These are phyloP conservation scores for Pseudogymnoascus sp. DNA, from an alignment of 2,329 filamentous ascomycete genomes.

Conservation along the genomic window DNA sequence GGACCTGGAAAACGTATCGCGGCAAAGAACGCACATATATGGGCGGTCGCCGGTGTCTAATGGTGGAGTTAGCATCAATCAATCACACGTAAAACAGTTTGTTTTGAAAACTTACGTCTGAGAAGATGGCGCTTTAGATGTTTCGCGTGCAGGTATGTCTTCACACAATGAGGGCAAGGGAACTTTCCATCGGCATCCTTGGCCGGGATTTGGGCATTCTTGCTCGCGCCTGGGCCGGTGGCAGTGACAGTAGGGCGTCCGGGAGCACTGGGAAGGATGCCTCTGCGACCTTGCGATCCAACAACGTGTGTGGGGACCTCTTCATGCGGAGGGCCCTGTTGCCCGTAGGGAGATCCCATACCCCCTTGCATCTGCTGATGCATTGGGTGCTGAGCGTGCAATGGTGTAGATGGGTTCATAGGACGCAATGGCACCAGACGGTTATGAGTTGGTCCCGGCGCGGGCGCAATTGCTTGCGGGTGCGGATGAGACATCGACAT, in stretches of 20 bases:
- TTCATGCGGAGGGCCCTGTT: slow-evolving; percentile 48
- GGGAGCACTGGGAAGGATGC: slow-evolving; percentile 84
- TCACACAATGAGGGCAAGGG: slow-evolving; percentile 94
- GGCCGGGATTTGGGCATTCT: slow-evolving; percentile 77
- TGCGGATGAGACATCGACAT: slow-evolving; percentile 64
- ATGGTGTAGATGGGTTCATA: slow-evolving; percentile 58
- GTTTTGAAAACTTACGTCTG: slow-evolving; percentile 65
- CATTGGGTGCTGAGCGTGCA: slow-evolving; percentile 30
- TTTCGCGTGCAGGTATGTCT: slow-evolving; percentile 96
- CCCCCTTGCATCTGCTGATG: slow-evolving; percentile 39
- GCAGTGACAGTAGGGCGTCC: slow-evolving; percentile 73
- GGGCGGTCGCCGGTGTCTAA: slow-evolving; percentile 93
- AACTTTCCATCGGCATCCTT: slow-evolving; percentile 98
- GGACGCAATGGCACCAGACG: slow-evolving; percentile 55
- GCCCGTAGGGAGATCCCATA: slow-evolving; percentile 53
- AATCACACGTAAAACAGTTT: background rate
- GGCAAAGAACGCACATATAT: slow-evolving; percentile 96
- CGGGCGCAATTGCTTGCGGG: slow-evolving; percentile 69
- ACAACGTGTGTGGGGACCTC: slow-evolving; percentile 84
- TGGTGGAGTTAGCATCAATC: slow-evolving; percentile 22
- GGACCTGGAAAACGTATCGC: slow-evolving; percentile 95
- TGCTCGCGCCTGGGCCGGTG: slow-evolving; percentile 59
- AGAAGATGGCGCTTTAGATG: slow-evolving; percentile 94
- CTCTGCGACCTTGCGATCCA: slow-evolving; percentile 85
- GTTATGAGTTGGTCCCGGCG: slow-evolving; percentile 48